phyloP scores from a whole-genome alignment of 441 rosid species.

The Corymbia citriodora region DNA sequence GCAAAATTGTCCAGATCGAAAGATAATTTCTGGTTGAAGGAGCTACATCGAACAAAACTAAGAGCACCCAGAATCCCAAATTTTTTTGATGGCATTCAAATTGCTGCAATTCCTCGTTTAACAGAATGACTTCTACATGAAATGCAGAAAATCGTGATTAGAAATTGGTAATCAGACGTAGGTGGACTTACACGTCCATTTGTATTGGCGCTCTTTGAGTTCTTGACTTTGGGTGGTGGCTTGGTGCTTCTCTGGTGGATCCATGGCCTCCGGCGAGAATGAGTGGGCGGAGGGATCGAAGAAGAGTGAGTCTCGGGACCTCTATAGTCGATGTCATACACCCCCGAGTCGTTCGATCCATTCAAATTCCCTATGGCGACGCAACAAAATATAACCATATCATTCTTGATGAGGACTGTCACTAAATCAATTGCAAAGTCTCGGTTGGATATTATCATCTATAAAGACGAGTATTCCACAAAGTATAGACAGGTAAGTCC shows the following conservation, averaged over 20 bases:
- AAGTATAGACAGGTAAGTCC: background rate
- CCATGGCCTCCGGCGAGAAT: constrained; percentile 20
- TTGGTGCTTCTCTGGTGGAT: background rate
- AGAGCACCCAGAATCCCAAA: background rate
- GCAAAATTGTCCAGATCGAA: background rate
- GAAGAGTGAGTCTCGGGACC: constrained; percentile 56
- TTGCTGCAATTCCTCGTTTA: background rate
- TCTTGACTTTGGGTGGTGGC: constrained; percentile 6
- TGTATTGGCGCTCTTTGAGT: background rate
- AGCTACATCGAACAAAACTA: background rate
- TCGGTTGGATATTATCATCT: background rate
- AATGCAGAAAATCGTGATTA: background rate
- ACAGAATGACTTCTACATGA: background rate
- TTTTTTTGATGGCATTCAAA: background rate
- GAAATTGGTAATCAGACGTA: background rate
- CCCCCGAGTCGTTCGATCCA: constrained; percentile 12
- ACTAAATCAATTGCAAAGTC: background rate
- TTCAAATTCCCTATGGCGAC: background rate
- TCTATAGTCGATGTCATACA: constrained; percentile 41
- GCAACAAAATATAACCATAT: background rate
- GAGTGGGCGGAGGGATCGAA: constrained; percentile 32
- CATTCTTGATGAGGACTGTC: background rate
- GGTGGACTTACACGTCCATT: constrained; percentile 2
- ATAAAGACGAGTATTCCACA: background rate
- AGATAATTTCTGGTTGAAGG: background rate